Conservation (phyloP, 805 yeast species). For the Ogataea nitratoaversa region DNA sequence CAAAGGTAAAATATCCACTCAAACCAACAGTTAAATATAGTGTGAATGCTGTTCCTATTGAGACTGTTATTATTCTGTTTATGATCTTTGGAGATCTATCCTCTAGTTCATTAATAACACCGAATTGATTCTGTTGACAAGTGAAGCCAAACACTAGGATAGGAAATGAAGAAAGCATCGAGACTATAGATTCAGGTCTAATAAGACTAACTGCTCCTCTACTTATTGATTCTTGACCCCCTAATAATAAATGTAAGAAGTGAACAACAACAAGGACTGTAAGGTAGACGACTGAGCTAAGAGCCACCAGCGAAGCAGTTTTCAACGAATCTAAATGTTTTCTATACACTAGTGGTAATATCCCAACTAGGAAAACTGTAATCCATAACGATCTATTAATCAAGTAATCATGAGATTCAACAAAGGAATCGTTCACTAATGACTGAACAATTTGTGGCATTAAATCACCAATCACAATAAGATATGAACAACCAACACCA, state of each 20-base stretch:
- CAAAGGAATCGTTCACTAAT: conserved; percentile 16
- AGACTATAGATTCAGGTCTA: conserved; percentile 41
- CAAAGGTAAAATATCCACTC: conserved; percentile 83
- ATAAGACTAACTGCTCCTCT: conserved; percentile 49
- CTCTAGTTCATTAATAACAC: conserved; percentile 75
- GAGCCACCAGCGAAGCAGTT: conserved; percentile 79
- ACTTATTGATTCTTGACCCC: conserved; percentile 50
- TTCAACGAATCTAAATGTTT: conserved; percentile 76
- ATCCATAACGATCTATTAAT: conserved; percentile 57
- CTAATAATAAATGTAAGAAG: conserved; percentile 51
- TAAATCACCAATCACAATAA: conserved; percentile 67
- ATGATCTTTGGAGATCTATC: conserved; percentile 48
- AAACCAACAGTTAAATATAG: conserved; percentile 73
- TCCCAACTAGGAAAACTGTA: conserved; percentile 46
- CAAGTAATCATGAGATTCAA: conserved; percentile 21
- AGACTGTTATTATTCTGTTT: conserved; percentile 42
- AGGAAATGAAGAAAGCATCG: conserved; percentile 74
- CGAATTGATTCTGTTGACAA: conserved; percentile 93
- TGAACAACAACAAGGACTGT: conserved; percentile 72
- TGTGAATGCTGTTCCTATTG: conserved; percentile 56
- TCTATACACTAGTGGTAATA: conserved; percentile 66
- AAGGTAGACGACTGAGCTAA: conserved; percentile 75
- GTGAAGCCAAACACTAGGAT: conserved; percentile 92
- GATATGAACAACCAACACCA: conserved; percentile 65
- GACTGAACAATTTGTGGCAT: conserved; percentile 54